Base-by-base conservation (phyloP, 108 stramenopile species). In the Aurantiochytrium sp. region DNA sequence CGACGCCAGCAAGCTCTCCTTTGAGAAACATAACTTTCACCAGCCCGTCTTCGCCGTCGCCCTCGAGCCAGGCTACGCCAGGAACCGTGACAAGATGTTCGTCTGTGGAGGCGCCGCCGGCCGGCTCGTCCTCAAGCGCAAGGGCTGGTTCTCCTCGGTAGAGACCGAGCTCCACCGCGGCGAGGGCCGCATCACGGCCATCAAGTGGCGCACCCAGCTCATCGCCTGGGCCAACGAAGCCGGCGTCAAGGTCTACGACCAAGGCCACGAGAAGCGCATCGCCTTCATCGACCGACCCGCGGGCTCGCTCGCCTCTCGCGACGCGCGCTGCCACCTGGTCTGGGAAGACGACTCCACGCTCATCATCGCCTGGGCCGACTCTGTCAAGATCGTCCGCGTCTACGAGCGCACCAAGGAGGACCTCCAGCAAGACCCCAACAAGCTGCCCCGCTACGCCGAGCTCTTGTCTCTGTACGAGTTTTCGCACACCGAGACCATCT, bases 211-310 rank as follows among this genome's bases (percentile, higher is more conserved):
- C 2, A 48, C 42, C 3, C 39, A 24, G 6, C 45, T 81, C 30
- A 48, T 81, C 19, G 73, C 73, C 12, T 81, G 73, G 73, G n/a
- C 73, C 39, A 81, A 81, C 45, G 73, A 81, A 24, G 45, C 73
- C 12, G 73, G 73, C 73, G 73, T 81, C n/a, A 81, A 81, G 45
- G 32, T 81, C 45, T 81, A 81, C 3, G 73, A 81, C 24, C 45
- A 48, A 6, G 45, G 19, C 0, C 45, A 48, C 27, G 73, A 81
- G 3, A 41, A 81, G 24, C 39, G 73, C 8, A 81, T 81, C 24
- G 73, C 73, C 45, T 81, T 27, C 4, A 81, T 81, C 12, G 73
- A 81, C 17, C 39, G 73, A 30, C 73, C 73, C 6, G 36, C 45
- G 6, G 73, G 42, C 6, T 41, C 73, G 6, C 1, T 41, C 10